Evolutionary conservation across 1,284 basidiomycete species (phyloP).

Genomic region (Rhodotorula sp.): DNA sequence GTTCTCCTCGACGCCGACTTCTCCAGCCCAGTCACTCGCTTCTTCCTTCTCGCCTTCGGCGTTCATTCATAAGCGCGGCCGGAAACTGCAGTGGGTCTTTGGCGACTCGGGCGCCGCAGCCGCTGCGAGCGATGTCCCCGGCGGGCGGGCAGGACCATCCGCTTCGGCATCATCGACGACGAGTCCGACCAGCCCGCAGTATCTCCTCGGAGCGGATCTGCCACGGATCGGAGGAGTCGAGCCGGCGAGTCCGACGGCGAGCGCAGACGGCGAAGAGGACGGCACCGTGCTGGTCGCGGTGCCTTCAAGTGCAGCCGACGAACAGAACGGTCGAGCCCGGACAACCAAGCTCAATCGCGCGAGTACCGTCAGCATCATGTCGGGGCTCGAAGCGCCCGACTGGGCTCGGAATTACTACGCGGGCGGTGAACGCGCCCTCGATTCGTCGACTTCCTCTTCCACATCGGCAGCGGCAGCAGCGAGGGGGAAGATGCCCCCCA

Average conservation of each 20-base stretch:
- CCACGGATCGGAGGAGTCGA: conserved; percentile 39
- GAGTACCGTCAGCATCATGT: conserved; percentile 89
- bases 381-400: conserved; percentile 66
- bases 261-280: conserved; percentile 1
- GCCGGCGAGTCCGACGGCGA: conserved; percentile 26
- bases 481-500: too few relatives aligned
- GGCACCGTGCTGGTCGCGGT: conserved; percentile 1
- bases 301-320: neutral
- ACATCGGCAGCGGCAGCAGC: neutral
- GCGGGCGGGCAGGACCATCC: neutral
- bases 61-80: conserved; percentile 40
- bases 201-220: conserved; percentile 41
- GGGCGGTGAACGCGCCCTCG: conserved; percentile 14
- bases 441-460: neutral
- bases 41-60: conserved; percentile 20
- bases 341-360: conserved; percentile 80
- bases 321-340: neutral
- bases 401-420: conserved; percentile 33
- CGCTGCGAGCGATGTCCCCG: conserved; percentile 19
- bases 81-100: conserved; percentile 59
- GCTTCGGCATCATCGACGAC: neutral
- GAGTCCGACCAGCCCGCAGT: conserved; percentile 25
- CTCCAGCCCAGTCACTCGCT: neutral
- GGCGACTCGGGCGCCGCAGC: conserved; percentile 52
- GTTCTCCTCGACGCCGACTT: neutral